These are phyloP conservation scores for Pyropia haitanensis DNA, from an alignment of 23 red algal genomes.

Conservation along the genomic window DNA sequence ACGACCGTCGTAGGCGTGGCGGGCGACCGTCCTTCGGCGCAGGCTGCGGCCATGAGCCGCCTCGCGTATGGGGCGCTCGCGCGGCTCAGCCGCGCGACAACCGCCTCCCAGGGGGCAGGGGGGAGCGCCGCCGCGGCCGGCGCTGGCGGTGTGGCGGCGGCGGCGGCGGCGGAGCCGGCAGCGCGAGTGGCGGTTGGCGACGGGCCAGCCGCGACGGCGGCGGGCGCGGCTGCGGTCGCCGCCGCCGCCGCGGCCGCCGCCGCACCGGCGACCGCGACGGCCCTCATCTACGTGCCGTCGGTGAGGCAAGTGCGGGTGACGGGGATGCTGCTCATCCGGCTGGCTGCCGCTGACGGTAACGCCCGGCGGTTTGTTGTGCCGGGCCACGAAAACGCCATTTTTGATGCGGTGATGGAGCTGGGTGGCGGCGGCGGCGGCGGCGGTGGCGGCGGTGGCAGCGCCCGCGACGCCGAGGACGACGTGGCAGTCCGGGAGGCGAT, in stretches of 20 bases:
- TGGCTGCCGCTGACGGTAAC: constrained; percentile 42
- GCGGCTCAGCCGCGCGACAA: constrained; percentile 30
- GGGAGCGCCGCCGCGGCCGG: background rate
- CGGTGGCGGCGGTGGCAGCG: background rate
- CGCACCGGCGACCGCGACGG: no score
- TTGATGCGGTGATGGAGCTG: no score
- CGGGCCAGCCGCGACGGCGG: no score
- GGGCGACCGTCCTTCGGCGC: constrained; percentile 32
- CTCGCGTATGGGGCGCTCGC: constrained; percentile 16
- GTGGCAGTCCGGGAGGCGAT: constrained; percentile 15
- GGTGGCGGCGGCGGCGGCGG: no score
- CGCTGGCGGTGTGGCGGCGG: no score
- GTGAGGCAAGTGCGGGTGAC: constrained; percentile 35
- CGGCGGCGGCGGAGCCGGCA: no score
- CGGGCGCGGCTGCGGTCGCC: no score
- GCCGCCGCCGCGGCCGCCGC: no score
- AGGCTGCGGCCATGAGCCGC: constrained; percentile 22
- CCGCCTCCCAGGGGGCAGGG: background rate
- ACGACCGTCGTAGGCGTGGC: constrained; percentile 42
- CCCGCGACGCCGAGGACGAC: constrained; percentile 1
- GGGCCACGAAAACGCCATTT: background rate
- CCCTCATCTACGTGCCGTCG: constrained; percentile 55
- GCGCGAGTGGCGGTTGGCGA: no score
- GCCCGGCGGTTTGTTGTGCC: constrained; percentile 16
- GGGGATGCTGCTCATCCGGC: constrained; percentile 33